Evolutionary conservation across 768 basidiomycete genomes (phyloP), one percentile per base, ranked within the genome.

Genomic region (Panus rudis): DNA sequence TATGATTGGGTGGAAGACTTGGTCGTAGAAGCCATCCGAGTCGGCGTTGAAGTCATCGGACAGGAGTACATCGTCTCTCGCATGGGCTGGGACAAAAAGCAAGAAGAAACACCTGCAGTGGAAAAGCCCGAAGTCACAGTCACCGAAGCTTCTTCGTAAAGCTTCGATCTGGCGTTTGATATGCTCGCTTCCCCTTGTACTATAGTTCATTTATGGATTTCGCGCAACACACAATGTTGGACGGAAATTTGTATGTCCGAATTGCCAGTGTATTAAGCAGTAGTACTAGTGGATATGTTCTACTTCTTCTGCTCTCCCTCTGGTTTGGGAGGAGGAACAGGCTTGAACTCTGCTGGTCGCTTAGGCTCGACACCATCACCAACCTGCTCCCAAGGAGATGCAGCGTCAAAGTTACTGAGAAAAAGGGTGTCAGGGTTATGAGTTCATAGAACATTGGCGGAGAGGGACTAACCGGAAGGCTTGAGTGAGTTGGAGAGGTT

Each of bases 1-100:
- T 86, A 91, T 59, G 84, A 88, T 33, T 94, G 96, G 96, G 92
- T 98, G 11, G 96, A 99, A 63, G 93, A 99, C 57, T 62, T 86
- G 28, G 76, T 97, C 48, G 93, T 92, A 4, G 94, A 97, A 55
- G 76, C 79, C 0, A 64, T 99, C 45, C 69, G 89, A 43, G 69
- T 90, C 12, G 88, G 84, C 6, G 79, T 94, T 22, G 93, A 97
- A 65, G 78, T 92, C 14, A 68, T 97, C 47, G 92, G 92, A 2
- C 92, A 97, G 63, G 90, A 94, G 56, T 93, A 93, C 56, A 70
- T 93, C 12, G 86, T 83, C 31, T 72, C 78, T 25, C 69, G 91
- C 45, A 92, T 92, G 91, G 81, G 89, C 2, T 92, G 89, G 85
- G 72, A 68, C 39, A 49, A 54, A 45, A 48, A 43, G 50, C 41